Conservation (phyloP, 805 yeast genomes). For the Saturnispora quitensis region DNA sequence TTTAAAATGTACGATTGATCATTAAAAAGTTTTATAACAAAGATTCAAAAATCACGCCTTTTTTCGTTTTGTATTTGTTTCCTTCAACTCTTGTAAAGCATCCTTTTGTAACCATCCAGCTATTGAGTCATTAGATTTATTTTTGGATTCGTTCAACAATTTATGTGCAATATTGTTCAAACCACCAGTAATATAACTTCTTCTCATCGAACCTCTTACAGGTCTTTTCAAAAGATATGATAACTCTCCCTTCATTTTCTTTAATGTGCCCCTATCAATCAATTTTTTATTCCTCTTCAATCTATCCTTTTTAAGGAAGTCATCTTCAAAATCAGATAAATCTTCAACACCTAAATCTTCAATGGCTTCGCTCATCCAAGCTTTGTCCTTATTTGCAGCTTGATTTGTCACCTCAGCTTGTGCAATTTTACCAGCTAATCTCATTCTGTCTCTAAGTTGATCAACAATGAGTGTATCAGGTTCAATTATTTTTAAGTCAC, state of each 20-base stretch:
- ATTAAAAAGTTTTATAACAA: not conserved
- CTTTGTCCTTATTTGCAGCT: constrained; percentile 49
- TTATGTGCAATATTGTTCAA: constrained; percentile 68
- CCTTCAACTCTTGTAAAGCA: constrained; percentile 56
- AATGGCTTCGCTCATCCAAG: constrained; percentile 86
- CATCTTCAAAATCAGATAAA: constrained; percentile 59
- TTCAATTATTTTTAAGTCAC: constrained; percentile 58
- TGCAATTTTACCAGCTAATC: constrained; percentile 63
- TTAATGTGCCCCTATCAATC: constrained; percentile 41
- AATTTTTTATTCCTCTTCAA: constrained; percentile 44
- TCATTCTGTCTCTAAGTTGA: constrained; percentile 62
- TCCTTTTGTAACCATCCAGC: constrained; percentile 60
- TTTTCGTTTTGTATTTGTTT: not conserved
- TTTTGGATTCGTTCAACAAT: constrained; percentile 43
- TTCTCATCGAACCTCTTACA: constrained; percentile 54
- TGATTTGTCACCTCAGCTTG: constrained; percentile 57
- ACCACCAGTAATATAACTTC: constrained; percentile 75
- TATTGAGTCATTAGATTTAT: constrained; percentile 45
- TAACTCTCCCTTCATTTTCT: constrained; percentile 41
- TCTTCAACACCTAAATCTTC: constrained; percentile 83
- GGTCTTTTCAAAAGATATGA: constrained; percentile 42
- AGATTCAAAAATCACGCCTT: not conserved
- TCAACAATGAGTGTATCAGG: constrained; percentile 66
- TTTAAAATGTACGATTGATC: too few relatives aligned
- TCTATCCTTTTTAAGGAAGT: constrained; percentile 53